Conservation (phyloP, 306 rosid species). For the Fagus crenata region DNA sequence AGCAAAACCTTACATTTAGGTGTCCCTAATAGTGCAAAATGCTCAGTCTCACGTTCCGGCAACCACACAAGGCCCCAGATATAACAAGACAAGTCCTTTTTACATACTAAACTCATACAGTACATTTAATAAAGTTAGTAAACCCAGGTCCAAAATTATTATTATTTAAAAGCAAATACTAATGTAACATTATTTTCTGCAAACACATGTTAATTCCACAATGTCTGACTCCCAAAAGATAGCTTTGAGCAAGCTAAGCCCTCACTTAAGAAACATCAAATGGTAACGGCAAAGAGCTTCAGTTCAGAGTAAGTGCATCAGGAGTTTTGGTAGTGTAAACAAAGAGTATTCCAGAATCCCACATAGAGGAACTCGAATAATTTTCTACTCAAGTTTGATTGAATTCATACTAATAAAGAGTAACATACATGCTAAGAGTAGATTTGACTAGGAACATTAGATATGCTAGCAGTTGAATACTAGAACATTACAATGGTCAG, state of each 20-base stretch:
- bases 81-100: no score
- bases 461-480: constrained; percentile 5
- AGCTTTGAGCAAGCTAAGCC: no score
- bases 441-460: not conserved
- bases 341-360: no score
- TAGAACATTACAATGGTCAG: not conserved
- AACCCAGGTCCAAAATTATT: not conserved
- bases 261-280: no score
- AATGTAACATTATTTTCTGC: not conserved
- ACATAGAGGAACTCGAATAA: no score
- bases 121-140: not conserved
- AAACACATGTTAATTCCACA: not conserved
- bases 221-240: not conserved
- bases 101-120: not conserved
- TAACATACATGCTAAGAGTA: not conserved
- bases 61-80: not conserved
- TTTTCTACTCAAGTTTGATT: not conserved
- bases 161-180: not conserved
- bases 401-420: no score
- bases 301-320: no score
- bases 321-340: no score
- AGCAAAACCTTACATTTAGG: not conserved
- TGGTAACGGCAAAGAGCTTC: no score
- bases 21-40: not conserved
- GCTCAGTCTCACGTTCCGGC: not conserved